A percentile compares a stretch with the other conserved stretches of the same genome.
Evolutionary conservation across 2,329 filamentous ascomycete species (phyloP).

Genomic region (Furcasterigmium sp.): DNA sequence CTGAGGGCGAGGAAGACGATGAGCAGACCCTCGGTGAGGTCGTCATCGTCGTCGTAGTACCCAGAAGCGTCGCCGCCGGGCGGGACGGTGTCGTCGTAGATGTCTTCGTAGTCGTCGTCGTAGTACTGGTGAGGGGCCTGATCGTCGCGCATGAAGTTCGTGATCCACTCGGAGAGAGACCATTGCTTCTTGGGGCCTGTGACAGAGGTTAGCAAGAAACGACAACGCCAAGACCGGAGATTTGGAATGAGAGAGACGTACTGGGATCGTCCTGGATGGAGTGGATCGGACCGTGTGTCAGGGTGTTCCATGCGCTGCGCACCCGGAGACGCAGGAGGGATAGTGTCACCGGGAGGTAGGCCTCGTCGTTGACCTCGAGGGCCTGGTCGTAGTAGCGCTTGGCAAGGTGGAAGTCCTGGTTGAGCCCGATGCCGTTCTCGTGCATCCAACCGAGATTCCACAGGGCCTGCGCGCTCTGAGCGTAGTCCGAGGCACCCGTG

Average conservation of each 20-base stretch:
- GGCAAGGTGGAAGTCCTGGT: constrained; percentile 94
- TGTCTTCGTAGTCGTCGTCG: constrained; percentile 50
- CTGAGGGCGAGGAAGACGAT: constrained; percentile 74
- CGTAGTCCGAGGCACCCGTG: constrained; percentile 82
- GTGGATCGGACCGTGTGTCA: constrained; percentile 87
- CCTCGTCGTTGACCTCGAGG: constrained; percentile 84
- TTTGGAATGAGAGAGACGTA: constrained; percentile 36
- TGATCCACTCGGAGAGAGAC: constrained; percentile 81
- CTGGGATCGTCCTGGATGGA: constrained; percentile 85
- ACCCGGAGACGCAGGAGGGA: constrained; percentile 80
- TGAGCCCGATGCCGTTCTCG: constrained; percentile 87
- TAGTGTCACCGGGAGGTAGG: constrained; percentile 87
- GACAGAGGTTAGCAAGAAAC: constrained; percentile 19
- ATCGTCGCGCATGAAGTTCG: constrained; percentile 73
- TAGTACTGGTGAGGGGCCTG: constrained; percentile 45
- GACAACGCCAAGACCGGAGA: background rate
- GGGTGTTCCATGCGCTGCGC: constrained; percentile 88
- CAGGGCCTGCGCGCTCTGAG: constrained; percentile 88
- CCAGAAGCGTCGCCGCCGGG: constrained; percentile 50
- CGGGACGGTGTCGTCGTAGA: constrained; percentile 50
- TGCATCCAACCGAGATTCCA: constrained; percentile 99
- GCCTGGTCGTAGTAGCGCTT: constrained; percentile 95
- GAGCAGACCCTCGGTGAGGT: constrained; percentile 76
- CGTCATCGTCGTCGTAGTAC: constrained; percentile 68
- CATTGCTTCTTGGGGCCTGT: constrained; percentile 66